Conservation (phyloP, 352 stramenopile genomes). For the Pythium dissimile region DNA sequence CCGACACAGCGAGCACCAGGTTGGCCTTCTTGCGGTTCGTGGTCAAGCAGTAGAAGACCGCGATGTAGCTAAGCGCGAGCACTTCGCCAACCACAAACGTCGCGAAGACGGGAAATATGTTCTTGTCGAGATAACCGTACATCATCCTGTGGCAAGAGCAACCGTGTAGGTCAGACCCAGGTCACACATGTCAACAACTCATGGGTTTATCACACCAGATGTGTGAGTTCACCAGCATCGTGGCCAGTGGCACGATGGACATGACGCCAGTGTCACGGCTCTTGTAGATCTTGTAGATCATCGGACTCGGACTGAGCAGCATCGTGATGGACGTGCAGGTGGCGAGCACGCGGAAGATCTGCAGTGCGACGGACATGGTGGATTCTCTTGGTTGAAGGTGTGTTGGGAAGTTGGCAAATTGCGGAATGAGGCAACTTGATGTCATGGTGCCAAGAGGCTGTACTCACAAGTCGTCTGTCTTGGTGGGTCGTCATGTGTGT, state of each 20-base stretch:
- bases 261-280: constrained; percentile 34
- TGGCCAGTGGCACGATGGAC: constrained; percentile 49
- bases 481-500: too few relatives aligned
- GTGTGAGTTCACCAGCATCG: constrained; percentile 45
- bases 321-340: constrained; percentile 33
- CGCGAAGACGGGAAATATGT: background rate
- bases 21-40: background rate
- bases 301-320: constrained; percentile 40
- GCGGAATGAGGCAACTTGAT: too few relatives aligned
- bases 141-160: too few relatives aligned
- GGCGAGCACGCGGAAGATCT: constrained; percentile 28
- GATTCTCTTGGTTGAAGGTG: too few relatives aligned
- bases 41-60: background rate
- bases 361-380: background rate
- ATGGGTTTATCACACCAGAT: constrained; percentile 30
- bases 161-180: too few relatives aligned
- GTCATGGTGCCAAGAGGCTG: too few relatives aligned
- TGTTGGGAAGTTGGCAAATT: too few relatives aligned
- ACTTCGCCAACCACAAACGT: background rate
- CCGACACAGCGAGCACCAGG: background rate
- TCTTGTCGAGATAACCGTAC: background rate
- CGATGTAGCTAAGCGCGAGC: background rate
- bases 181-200: too few relatives aligned
- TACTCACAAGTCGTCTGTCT: too few relatives aligned
- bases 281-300: constrained; percentile 37